Conservation (phyloP, 441 rosid genomes). For the Brassica balearica region DNA sequence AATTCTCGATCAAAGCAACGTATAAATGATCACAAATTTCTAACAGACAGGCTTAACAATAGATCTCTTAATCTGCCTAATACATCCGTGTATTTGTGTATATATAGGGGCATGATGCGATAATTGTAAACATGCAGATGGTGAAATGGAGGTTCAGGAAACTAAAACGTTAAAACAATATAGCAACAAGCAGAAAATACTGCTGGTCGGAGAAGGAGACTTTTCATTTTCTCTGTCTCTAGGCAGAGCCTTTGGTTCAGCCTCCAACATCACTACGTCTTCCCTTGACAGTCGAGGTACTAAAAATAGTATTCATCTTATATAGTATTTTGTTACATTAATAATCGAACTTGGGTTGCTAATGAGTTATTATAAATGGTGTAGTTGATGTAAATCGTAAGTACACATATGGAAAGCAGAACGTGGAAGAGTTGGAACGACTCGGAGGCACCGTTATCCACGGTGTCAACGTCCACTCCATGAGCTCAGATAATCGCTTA, state of each 20-base stretch:
- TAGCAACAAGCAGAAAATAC: not conserved
- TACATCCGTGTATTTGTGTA: not conserved
- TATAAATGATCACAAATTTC: not conserved
- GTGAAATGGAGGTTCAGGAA: conserved; percentile 15
- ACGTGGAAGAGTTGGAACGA: conserved; percentile 38
- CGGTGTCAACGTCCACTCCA: conserved; percentile 41
- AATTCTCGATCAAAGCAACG: not conserved
- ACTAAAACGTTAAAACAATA: not conserved
- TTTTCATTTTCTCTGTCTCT: conserved; percentile 16
- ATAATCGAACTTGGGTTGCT: not conserved
- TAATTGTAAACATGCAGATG: not conserved
- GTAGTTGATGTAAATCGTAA: not conserved
- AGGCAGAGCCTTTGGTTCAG: conserved; percentile 44
- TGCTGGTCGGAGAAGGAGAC: conserved; percentile 12
- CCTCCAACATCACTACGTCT: conserved; percentile 44
- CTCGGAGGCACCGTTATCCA: conserved; percentile 45
- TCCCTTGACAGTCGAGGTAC: conserved; percentile 46
- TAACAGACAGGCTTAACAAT: not conserved
- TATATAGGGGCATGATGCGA: not conserved
- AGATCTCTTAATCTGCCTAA: not conserved
- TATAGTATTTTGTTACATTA: not conserved
- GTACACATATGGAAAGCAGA: conserved; percentile 30
- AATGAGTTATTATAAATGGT: not conserved
- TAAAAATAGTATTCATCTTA: not conserved
- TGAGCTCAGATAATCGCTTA: conserved; percentile 35